Evolutionary conservation across 1,284 basidiomycete genomes (phyloP).

Genomic region (Binderoboletus segoi): DNA sequence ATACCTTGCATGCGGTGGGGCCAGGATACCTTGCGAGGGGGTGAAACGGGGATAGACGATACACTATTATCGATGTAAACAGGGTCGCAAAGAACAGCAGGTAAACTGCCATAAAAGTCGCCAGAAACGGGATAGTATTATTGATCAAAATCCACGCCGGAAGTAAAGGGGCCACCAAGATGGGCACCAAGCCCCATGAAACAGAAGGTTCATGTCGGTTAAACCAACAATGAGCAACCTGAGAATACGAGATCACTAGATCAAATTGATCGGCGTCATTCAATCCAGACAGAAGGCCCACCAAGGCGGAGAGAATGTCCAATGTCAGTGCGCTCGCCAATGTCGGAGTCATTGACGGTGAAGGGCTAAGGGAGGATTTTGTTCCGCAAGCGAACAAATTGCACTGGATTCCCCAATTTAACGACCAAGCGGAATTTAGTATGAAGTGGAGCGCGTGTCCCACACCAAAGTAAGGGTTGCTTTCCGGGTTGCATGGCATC

Average conservation of each 20-base stretch:
- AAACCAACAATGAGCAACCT: slow-evolving; percentile 22
- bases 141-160: slow-evolving; percentile 12
- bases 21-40: slow-evolving; percentile 39
- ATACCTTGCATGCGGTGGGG: slow-evolving; percentile 31
- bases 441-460: no score
- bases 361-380: no score
- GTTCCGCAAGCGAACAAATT: no score
- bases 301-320: slow-evolving; percentile 27
- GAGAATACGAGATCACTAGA: neutral
- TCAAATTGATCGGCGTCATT: neutral
- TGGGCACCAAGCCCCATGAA: slow-evolving; percentile 19
- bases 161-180: slow-evolving; percentile 18
- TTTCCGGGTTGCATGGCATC: no score
- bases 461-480: no score
- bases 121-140: slow-evolving; percentile 6
- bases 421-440: no score
- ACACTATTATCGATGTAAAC: slow-evolving; percentile 25
- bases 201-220: slow-evolving; percentile 22
- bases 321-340: slow-evolving; percentile 6
- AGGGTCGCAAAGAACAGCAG: slow-evolving; percentile 26
- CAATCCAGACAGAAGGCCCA: neutral
- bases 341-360: slow-evolving; percentile 3
- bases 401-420: no score
- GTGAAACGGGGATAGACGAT: slow-evolving; percentile 39
- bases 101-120: slow-evolving; percentile 11